Evolutionary conservation across 2,329 filamentous ascomycete species (phyloP).

Genomic region (Colletotrichum noveboracense): DNA sequence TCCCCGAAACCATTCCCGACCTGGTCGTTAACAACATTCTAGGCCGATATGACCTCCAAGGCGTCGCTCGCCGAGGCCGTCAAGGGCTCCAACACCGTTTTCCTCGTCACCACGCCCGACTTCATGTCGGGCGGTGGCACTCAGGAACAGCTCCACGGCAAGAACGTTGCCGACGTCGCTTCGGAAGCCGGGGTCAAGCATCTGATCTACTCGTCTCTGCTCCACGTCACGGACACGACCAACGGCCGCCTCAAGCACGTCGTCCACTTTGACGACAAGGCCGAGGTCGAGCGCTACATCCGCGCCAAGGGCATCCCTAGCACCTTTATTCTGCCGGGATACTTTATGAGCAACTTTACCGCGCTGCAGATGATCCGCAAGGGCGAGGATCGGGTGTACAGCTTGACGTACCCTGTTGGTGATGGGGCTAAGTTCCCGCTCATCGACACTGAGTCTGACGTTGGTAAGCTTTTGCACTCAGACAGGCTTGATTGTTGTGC

Average conservation of each 20-base stretch:
- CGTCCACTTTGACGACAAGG: slow-evolving; percentile 53
- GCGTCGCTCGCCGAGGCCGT: slow-evolving; percentile 41
- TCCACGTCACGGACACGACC: slow-evolving; percentile 29
- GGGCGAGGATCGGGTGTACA: slow-evolving; percentile 31
- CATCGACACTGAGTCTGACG: slow-evolving; percentile 35
- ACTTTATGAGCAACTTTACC: slow-evolving; percentile 57
- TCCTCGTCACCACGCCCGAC: slow-evolving; percentile 31
- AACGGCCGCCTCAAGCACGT: slow-evolving; percentile 29
- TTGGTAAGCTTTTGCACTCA: slow-evolving; percentile 27
- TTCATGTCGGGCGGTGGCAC: slow-evolving; percentile 17
- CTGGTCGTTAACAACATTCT: not conserved
- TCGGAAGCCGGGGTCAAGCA: slow-evolving; percentile 34
- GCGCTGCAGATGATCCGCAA: slow-evolving; percentile 25
- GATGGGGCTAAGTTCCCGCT: slow-evolving; percentile 35
- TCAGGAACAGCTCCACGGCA: slow-evolving; percentile 37
- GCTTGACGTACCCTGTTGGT: slow-evolving; percentile 25
- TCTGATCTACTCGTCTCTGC: slow-evolving; percentile 36
- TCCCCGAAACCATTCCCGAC: too few species aligned
- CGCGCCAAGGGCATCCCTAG: slow-evolving; percentile 46
- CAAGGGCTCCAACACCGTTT: slow-evolving; percentile 47
- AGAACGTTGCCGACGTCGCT: slow-evolving; percentile 45
- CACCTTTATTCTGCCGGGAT: slow-evolving; percentile 53
- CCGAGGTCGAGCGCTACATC: slow-evolving; percentile 51
- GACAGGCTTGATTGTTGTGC: too few species aligned
- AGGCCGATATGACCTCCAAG: slow-evolving; percentile 47